Evolutionary conservation across 768 basidiomycete genomes (phyloP).

Genomic region (Suillus hirtellus): DNA sequence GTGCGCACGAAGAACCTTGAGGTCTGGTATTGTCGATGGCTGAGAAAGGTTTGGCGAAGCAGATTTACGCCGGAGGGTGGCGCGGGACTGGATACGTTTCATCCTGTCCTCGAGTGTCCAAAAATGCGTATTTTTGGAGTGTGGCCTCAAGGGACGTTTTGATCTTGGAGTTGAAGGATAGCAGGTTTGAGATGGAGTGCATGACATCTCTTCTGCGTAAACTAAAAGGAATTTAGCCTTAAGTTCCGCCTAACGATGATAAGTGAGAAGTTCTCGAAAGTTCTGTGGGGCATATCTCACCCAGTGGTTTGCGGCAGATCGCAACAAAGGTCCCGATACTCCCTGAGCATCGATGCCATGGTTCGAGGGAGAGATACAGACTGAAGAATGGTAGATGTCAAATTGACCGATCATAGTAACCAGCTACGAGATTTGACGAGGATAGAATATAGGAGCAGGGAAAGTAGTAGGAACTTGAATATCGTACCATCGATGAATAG

Average conservation of each 20-base stretch:
- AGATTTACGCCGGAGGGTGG: neutral
- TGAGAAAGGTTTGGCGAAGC: neutral
- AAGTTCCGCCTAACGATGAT: neutral
- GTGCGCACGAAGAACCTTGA: neutral
- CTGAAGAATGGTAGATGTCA: neutral
- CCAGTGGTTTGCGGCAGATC: neutral
- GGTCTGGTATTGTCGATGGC: neutral
- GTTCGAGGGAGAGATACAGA: too few relatives aligned
- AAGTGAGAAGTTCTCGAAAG: neutral
- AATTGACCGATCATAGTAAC: constrained; percentile 1
- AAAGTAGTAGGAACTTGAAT: neutral
- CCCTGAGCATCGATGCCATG: neutral
- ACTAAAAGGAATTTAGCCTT: constrained; percentile 1
- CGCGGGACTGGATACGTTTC: neutral
- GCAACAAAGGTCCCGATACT: neutral
- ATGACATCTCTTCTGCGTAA: neutral
- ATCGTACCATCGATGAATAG: too few relatives aligned
- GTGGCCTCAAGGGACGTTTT: neutral
- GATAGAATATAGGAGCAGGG: neutral
- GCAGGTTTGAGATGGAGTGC: neutral
- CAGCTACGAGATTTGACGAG: neutral
- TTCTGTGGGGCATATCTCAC: neutral
- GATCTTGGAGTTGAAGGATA: neutral
- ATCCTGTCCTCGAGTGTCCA: constrained; percentile 2
- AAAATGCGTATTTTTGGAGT: neutral